Evolutionary conservation across 768 basidiomycete species (phyloP).

Genomic region (Kwoniella europaea): DNA sequence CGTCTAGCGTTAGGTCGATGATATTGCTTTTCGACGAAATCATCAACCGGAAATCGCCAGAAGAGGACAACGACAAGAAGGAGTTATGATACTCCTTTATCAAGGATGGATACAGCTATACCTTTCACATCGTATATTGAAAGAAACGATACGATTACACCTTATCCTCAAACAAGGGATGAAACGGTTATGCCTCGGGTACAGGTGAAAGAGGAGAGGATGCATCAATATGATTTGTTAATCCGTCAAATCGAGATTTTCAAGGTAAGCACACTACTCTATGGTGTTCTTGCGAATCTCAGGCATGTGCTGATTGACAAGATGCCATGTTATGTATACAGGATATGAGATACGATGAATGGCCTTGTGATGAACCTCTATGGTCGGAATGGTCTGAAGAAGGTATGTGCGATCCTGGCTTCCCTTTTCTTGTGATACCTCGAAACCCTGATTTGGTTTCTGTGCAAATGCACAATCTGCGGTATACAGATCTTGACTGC

Average conservation of each 20-base stretch:
- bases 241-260: not conserved
- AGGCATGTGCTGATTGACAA: too few species aligned
- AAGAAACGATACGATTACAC: too few species aligned
- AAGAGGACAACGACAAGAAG: not conserved
- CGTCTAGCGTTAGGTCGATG: too few species aligned
- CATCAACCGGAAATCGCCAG: not conserved
- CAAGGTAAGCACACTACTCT: not conserved
- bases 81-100: not conserved
- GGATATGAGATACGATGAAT: not conserved
- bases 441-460: too few species aligned
- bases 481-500: too few species aligned
- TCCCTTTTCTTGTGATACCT: not conserved
- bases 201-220: not conserved
- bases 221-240: not conserved
- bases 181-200: not conserved
- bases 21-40: too few species aligned
- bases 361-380: not conserved
- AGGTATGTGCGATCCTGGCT: not conserved
- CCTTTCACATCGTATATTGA: not conserved
- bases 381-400: constrained; percentile 6
- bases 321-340: too few species aligned
- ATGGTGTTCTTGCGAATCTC: too few species aligned
- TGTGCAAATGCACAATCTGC: too few species aligned
- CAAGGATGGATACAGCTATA: not conserved
- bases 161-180: too few species aligned